phyloP scores from a whole-genome alignment of 2,329 filamentous ascomycete species.

The Huntiella omanensis region DNA sequence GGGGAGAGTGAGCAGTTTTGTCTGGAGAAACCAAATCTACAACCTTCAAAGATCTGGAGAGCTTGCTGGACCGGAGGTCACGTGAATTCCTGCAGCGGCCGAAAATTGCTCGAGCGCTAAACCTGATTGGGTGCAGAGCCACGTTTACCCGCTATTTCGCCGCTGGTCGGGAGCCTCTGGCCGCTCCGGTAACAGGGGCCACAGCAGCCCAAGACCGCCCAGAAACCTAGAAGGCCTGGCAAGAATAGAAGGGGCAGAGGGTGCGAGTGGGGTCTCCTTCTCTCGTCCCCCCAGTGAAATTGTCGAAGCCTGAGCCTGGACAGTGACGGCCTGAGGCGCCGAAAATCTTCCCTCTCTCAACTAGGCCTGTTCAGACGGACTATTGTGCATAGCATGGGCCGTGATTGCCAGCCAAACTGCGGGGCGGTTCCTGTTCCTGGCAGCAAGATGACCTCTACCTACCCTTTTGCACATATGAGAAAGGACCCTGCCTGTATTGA shows the following conservation, averaged over 20 bases:
- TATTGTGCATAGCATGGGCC: no score
- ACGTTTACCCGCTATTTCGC: slow-evolving; percentile 13
- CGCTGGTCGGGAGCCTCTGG: slow-evolving; percentile 12
- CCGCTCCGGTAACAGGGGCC: slow-evolving; percentile 10
- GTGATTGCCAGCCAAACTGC: neutral
- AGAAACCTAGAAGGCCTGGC: no score
- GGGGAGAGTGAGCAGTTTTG: slow-evolving; percentile 29
- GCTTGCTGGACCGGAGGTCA: slow-evolving; percentile 10
- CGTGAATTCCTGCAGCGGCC: slow-evolving; percentile 12
- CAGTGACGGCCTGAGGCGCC: slow-evolving; percentile 10
- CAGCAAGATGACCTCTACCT: neutral
- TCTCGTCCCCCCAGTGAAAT: slow-evolving; percentile 3
- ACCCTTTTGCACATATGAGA: no score
- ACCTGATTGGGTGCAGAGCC: slow-evolving; percentile 11
- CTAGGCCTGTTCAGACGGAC: no score
- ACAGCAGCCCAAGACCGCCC: slow-evolving; percentile 1
- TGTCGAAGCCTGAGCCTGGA: slow-evolving; percentile 10
- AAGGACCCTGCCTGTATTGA: no score
- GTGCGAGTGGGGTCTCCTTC: slow-evolving; percentile 6
- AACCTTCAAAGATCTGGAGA: slow-evolving; percentile 12
- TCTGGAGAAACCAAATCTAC: slow-evolving; percentile 17
- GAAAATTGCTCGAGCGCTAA: slow-evolving; percentile 13
- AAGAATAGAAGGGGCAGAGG: no score
- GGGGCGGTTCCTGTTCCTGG: slow-evolving; percentile 4
- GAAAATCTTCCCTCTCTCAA: neutral